These are phyloP conservation scores for Suillus tomentosus DNA, from an alignment of 768 basidiomycete genomes.

Conservation along the genomic window DNA sequence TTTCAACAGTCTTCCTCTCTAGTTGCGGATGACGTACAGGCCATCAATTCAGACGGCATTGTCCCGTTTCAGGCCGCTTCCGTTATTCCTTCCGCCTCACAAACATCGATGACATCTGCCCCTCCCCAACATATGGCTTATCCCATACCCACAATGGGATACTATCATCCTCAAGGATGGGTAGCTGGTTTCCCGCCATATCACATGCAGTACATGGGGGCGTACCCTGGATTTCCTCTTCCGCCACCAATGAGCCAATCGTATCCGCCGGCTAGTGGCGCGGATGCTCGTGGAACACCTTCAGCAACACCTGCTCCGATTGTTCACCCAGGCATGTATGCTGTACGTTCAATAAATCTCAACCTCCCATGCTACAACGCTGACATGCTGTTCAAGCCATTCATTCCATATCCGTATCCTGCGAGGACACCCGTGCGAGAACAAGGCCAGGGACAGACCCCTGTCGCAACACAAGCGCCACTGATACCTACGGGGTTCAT, in stretches of 20 bases:
- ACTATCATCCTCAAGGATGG: conserved; percentile 53
- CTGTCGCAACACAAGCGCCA: conserved; percentile 47
- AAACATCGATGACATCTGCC: conserved; percentile 32
- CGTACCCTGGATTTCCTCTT: conserved; percentile 49
- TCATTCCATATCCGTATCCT: conserved; percentile 50
- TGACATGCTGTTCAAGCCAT: conserved; percentile 38
- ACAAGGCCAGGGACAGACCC: conserved; percentile 16
- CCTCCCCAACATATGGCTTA: conserved; percentile 32
- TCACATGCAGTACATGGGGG: conserved; percentile 50
- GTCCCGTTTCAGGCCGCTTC: conserved; percentile 11
- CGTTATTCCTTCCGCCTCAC: conserved; percentile 20
- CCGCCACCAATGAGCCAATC: conserved; percentile 24
- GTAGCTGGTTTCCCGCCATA: conserved; percentile 54
- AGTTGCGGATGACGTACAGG: background rate
- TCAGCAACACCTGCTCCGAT: conserved; percentile 37
- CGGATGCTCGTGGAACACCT: conserved; percentile 40
- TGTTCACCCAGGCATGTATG: conserved; percentile 45
- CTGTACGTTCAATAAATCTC: conserved; percentile 39
- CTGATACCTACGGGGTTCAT: conserved; percentile 68
- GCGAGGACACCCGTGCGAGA: conserved; percentile 29
- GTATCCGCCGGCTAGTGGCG: conserved; percentile 36
- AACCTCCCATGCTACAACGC: conserved; percentile 5
- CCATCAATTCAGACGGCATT: conserved; percentile 27
- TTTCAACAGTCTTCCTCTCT: background rate
- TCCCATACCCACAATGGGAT: conserved; percentile 44